Base-by-base conservation (phyloP, 192 early-diverging fungal species). In the Podila epigama region DNA sequence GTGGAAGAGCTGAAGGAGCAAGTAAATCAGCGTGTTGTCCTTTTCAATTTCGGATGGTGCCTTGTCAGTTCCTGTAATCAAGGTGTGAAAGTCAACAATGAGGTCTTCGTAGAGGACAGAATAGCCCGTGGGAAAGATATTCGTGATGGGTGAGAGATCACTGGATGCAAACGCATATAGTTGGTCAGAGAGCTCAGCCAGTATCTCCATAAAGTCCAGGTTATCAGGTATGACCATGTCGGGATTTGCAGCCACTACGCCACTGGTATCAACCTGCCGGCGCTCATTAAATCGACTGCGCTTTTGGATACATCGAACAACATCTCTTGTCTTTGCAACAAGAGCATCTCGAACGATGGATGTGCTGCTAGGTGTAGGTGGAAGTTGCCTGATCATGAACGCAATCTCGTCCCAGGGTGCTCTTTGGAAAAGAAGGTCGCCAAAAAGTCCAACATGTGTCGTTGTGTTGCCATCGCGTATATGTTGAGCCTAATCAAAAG, bases 111-210 rank as follows among this genome's bases (percentile, higher is more conserved):
- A 77, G 4, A 68, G 55, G 27, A 77, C 56, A 10, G 73, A 40
- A 32, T 53, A 77, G 36, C 73, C 73, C 18, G 73, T 64, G 7
- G 73, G 73, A 32, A 64, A 77, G 33, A 77, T 77, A 31, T 51
- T 64, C 37, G 73, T 58, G n/a, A 77, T 64, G n/a, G 63, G 66
- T 18, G 73, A 77, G 10, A 68, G 60, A 59, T 89, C 87, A 39
- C 79, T 66, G 28, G 81, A 68, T 48, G 90, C 91, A 83, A 92
- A 89, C 52, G 87, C 89, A 63, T 91, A 91, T 5, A 94, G 70
- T 54, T 92, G 91, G 70, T 94, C 92, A 8, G 89, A 91, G 5
- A 89, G 82, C 69, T 92, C 90, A 57, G 87, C 89, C 83, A 92
- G 87, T 12, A 91, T 68, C 65, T 92, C 90, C 91, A 91, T 92